phyloP scores from a whole-genome alignment of 2,329 filamentous ascomycete genomes.

The Emergomyces pasteurianus region DNA sequence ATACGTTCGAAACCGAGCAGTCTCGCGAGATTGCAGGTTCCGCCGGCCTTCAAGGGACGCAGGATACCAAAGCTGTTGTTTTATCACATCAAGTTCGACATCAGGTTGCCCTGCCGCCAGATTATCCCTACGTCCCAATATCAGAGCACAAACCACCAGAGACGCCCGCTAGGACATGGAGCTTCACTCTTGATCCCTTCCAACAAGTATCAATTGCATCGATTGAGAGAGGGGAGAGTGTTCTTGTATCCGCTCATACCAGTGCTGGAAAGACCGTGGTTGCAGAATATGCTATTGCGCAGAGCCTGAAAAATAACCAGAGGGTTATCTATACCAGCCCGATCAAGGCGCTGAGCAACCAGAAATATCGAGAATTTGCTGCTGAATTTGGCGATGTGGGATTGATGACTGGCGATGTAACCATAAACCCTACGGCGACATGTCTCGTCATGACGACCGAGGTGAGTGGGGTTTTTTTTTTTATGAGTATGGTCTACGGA shows the following conservation, averaged over 20 bases:
- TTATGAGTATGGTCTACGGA: background rate
- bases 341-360: constrained; percentile 97
- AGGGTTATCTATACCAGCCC: constrained; percentile 98
- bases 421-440: constrained; percentile 95
- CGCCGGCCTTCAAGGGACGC: constrained; percentile 51
- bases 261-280: constrained; percentile 97
- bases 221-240: constrained; percentile 91
- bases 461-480: constrained; percentile 18
- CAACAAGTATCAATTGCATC: constrained; percentile 89
- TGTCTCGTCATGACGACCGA: constrained; percentile 99
- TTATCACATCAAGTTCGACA: constrained; percentile 97
- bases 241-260: constrained; percentile 92
- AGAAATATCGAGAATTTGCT: constrained; percentile 95
- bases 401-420: constrained; percentile 97
- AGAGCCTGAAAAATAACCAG: constrained; percentile 94
- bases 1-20: constrained; percentile 89
- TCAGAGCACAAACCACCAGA: constrained; percentile 86
- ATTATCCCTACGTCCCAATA: constrained; percentile 91
- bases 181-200: constrained; percentile 93
- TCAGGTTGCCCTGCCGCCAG: constrained; percentile 87
- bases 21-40: constrained; percentile 79
- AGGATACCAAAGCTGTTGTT: constrained; percentile 54
- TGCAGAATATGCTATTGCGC: constrained; percentile 94
- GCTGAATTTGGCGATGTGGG: constrained; percentile 94
- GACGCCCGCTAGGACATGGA: constrained; percentile 70